Evolutionary conservation across 208 protist genomes (phyloP).

Genomic region (Wallacemonas sp.): DNA sequence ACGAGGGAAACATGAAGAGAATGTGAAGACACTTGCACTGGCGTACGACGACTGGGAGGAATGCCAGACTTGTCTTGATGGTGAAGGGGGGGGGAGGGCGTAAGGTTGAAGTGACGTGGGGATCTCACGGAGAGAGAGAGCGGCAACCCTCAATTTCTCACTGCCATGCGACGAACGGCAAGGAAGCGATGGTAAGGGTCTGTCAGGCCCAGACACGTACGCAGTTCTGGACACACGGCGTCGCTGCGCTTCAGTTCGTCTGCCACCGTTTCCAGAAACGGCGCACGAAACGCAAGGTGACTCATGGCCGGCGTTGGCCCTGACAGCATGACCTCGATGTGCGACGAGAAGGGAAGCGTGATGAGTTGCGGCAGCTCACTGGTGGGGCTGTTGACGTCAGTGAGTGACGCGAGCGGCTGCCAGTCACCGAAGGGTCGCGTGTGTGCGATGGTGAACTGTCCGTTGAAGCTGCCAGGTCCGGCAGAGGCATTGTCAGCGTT

Average conservation of each 20-base stretch:
- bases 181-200: neutral
- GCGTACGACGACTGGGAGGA: no score
- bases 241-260: neutral
- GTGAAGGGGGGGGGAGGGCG: no score
- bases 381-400: neutral
- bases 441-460: slow-evolving; percentile 61
- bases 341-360: slow-evolving; percentile 8
- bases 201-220: neutral
- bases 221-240: neutral
- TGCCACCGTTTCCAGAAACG: neutral
- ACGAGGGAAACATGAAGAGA: slow-evolving; percentile 14
- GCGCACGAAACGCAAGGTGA: neutral
- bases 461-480: slow-evolving; percentile 47
- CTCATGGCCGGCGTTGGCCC: slow-evolving; percentile 1
- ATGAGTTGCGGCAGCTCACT: neutral
- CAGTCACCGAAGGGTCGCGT: slow-evolving; percentile 76
- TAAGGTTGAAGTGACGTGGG: no score
- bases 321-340: neutral
- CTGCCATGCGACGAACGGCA: neutral
- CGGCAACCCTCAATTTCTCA: no score
- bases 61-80: no score
- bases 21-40: no score
- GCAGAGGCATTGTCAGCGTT: slow-evolving; percentile 16
- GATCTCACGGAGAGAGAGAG: no score
- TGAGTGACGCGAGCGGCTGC: slow-evolving; percentile 28